phyloP scores from a whole-genome alignment of 1,139 yeast genomes.

The Saccharomycopsis phalli region DNA sequence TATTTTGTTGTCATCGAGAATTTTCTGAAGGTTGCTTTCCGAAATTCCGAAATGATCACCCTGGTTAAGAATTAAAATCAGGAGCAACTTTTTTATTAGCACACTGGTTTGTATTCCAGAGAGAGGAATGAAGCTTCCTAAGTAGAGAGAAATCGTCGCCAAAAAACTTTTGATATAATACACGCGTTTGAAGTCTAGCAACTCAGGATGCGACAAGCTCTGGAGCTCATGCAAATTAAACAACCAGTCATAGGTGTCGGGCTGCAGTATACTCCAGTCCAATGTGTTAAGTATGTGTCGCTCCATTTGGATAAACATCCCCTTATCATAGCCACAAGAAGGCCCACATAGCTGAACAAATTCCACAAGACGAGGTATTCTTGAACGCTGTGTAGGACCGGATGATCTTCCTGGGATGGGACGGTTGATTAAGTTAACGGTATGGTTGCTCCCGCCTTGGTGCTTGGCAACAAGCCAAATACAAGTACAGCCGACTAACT shows the following conservation, averaged over 20 bases:
- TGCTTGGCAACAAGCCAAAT: conserved; percentile 58
- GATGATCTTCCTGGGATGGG: conserved; percentile 50
- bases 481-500: conserved; percentile 56
- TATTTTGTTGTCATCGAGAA: conserved; percentile 14
- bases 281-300: conserved; percentile 48
- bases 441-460: conserved; percentile 65
- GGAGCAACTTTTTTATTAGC: conserved; percentile 15
- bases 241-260: conserved; percentile 47
- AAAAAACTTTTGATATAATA: conserved; percentile 16
- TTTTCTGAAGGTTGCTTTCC: conserved; percentile 4
- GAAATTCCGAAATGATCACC: conserved; percentile 13
- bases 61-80: conserved; percentile 17
- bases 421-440: conserved; percentile 40
- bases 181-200: conserved; percentile 11
- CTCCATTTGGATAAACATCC: conserved; percentile 51
- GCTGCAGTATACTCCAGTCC: conserved; percentile 54
- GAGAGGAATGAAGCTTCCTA: conserved; percentile 3
- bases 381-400: conserved; percentile 60
- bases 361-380: conserved; percentile 57
- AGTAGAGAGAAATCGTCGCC: conserved; percentile 11
- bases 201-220: conserved; percentile 6
- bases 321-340: conserved; percentile 46
- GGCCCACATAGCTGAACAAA: conserved; percentile 54
- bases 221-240: conserved; percentile 30
- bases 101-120: conserved; percentile 1